phyloP scores from a whole-genome alignment of 495 filamentous ascomycete species.

The Trypethelium eluteriae region DNA sequence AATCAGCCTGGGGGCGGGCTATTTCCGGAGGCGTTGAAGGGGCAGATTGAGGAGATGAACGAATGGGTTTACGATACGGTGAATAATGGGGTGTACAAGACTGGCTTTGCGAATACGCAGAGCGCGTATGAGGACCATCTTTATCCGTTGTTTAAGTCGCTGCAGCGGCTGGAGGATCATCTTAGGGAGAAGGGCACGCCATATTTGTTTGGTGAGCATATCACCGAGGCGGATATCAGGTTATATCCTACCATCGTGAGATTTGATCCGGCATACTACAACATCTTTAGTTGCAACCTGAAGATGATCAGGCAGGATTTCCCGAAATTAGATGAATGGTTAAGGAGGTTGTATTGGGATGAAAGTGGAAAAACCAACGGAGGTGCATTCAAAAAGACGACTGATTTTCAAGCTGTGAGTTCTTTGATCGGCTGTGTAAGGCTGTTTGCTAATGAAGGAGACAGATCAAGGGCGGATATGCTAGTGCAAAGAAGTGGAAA shows the following conservation, averaged over 20 bases:
- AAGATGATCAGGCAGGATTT: conserved; percentile 65
- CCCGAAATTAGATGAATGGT: conserved; percentile 60
- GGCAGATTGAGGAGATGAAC: conserved; percentile 55
- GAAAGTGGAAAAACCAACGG: conserved; percentile 43
- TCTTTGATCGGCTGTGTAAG: neutral
- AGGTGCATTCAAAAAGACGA: conserved; percentile 59
- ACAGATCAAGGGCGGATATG: conserved; percentile 31
- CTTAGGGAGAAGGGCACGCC: conserved; percentile 24
- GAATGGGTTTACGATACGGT: conserved; percentile 58
- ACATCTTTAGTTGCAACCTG: conserved; percentile 62
- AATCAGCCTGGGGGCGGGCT: conserved; percentile 44
- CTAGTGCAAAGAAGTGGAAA: conserved; percentile 24
- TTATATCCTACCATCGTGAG: conserved; percentile 58
- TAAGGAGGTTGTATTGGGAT: conserved; percentile 65
- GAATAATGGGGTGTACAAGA: conserved; percentile 68
- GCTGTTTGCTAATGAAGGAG: conserved; percentile 9
- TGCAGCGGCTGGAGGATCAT: conserved; percentile 53
- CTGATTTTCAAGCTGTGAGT: conserved; percentile 54
- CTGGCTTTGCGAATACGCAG: conserved; percentile 59
- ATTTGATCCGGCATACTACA: conserved; percentile 62
- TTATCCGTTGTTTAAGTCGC: conserved; percentile 51
- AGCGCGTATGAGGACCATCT: conserved; percentile 56
- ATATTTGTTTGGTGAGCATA: conserved; percentile 54
- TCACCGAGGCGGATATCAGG: conserved; percentile 64
- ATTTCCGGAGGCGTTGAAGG: conserved; percentile 48